A percentile compares a stretch with the other conserved stretches of the same genome.
Conservation (phyloP, 345 rosid species). For the Citrus inodora region DNA sequence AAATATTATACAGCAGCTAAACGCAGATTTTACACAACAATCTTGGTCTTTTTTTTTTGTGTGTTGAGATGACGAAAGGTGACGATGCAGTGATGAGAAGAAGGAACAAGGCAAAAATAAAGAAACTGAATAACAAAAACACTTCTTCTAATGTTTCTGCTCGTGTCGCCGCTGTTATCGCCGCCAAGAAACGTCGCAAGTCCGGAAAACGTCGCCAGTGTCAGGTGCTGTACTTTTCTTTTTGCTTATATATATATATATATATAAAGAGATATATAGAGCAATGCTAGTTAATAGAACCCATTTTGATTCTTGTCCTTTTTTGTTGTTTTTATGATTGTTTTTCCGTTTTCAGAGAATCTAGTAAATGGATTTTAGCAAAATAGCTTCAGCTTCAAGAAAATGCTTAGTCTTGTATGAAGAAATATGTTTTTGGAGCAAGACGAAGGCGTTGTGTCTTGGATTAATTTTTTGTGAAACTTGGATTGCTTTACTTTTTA, state of each 20-base stretch:
- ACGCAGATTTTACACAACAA: neutral
- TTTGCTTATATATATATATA: too few species aligned
- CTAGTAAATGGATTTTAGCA: too few species aligned
- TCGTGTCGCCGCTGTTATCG: conserved; percentile 77
- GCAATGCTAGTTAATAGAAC: too few species aligned
- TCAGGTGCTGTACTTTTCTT: conserved; percentile 40
- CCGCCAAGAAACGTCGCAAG: conserved; percentile 84
- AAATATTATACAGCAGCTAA: neutral
- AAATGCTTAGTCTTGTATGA: neutral
- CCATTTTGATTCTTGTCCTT: neutral
- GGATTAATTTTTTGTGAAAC: neutral
- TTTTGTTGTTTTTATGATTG: neutral
- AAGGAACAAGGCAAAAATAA: conserved; percentile 61
- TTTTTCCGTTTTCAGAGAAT: neutral
- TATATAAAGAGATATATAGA: too few species aligned
- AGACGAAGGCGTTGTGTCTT: neutral
- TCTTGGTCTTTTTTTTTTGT: neutral
- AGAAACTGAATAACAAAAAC: conserved; percentile 42
- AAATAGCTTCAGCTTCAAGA: neutral
- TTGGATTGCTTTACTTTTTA: neutral
- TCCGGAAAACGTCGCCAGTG: conserved; percentile 74
- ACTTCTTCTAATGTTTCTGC: conserved; percentile 58
- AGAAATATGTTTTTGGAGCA: neutral
- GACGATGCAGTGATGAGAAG: conserved; percentile 57
- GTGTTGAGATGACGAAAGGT: conserved; percentile 60